Conservation (phyloP, 176 grass and related monocot genomes). For the Zoysia japonica region DNA sequence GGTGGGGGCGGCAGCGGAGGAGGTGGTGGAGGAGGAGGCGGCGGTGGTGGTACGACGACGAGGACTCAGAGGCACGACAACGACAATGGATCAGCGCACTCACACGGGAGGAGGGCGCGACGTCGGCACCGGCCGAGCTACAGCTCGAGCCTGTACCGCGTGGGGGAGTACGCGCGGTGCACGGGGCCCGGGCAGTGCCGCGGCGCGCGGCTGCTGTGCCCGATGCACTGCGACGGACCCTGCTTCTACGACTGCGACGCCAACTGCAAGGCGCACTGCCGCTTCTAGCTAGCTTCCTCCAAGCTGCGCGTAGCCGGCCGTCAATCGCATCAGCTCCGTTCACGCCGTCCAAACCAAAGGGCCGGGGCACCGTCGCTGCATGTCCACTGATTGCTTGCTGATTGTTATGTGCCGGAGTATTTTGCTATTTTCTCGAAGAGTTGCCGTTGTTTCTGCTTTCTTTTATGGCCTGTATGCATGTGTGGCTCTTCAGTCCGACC, state of each 20-base stretch:
- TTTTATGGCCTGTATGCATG: too few species aligned
- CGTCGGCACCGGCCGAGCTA: conserved; percentile 54
- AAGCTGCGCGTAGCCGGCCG: neutral
- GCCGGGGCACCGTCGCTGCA: neutral
- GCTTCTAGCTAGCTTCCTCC: conserved; percentile 38
- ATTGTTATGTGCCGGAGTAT: neutral
- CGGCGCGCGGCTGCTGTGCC: conserved; percentile 75
- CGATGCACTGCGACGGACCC: conserved; percentile 83
- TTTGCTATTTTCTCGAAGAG: too few species aligned
- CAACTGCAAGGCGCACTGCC: conserved; percentile 90
- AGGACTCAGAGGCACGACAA: neutral
- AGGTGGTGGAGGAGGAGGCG: neutral
- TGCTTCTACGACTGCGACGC: conserved; percentile 88
- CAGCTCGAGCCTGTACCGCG: conserved; percentile 70
- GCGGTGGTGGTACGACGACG: neutral
- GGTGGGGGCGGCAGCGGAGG: neutral
- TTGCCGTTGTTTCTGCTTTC: too few species aligned
- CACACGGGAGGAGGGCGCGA: neutral
- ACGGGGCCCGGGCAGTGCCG: conserved; percentile 55
- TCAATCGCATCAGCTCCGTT: too few species aligned
- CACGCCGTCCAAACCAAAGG: too few species aligned
- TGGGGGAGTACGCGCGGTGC: conserved; percentile 85
- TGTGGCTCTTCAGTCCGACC: too few species aligned
- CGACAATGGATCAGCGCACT: neutral
- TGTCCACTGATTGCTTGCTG: neutral